These are phyloP conservation scores for Beauveria brongniartii DNA, from an alignment of 2,329 filamentous ascomycete genomes.

Conservation along the genomic window DNA sequence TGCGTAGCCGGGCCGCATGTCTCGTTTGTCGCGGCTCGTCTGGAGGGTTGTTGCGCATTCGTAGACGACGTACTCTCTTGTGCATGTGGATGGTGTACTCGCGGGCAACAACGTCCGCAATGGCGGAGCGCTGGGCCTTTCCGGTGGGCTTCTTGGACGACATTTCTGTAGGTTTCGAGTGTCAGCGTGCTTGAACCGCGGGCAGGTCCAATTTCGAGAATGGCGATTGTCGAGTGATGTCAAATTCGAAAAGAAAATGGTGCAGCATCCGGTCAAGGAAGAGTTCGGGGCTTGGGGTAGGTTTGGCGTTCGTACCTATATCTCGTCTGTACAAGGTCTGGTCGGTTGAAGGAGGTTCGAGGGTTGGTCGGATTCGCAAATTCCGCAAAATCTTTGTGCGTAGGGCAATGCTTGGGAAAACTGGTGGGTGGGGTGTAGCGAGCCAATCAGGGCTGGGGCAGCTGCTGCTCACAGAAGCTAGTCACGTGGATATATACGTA, in stretches of 20 bases:
- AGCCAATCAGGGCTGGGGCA: constrained; percentile 24
- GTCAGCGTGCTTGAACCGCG: constrained; percentile 7
- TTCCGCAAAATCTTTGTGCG: constrained; percentile 36
- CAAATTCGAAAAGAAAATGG: background rate
- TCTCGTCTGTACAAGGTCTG: constrained; percentile 32
- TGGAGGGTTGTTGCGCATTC: background rate
- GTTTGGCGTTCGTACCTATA: constrained; percentile 31
- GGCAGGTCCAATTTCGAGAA: background rate
- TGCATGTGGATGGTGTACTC: constrained; percentile 99
- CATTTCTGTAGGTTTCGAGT: constrained; percentile 25
- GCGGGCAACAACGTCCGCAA: constrained; percentile 97
- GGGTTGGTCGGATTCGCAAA: constrained; percentile 24
- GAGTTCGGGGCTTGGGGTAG: constrained; percentile 12
- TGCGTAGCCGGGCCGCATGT: background rate
- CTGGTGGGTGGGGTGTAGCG: constrained; percentile 24
- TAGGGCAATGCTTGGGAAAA: constrained; percentile 30
- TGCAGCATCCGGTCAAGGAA: background rate
- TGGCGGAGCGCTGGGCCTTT: constrained; percentile 70
- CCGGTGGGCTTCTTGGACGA: constrained; percentile 34
- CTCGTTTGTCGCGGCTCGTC: background rate
- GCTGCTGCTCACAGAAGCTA: background rate
- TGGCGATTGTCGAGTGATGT: background rate
- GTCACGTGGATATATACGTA: constrained; percentile 21
- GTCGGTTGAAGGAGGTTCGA: constrained; percentile 28
- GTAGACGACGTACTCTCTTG: constrained; percentile 58